Evolutionary conservation across 1,284 basidiomycete species (phyloP).

Genomic region (Polyporus tsugae): DNA sequence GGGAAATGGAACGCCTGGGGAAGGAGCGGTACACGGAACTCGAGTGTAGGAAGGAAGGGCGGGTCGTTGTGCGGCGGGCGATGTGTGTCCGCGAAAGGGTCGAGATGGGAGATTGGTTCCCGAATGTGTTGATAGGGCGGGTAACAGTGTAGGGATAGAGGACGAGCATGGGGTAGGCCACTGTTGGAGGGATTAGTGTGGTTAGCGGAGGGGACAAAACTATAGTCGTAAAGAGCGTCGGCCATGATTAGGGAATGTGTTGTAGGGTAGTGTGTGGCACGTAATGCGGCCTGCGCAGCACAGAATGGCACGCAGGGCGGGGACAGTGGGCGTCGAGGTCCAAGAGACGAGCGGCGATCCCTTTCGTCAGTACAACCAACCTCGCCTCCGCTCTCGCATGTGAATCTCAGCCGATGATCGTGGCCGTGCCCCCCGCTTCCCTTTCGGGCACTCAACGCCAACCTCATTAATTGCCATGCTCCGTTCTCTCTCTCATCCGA

Average conservation of each 20-base stretch:
- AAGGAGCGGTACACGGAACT: slow-evolving; percentile 31
- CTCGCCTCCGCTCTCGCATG: slow-evolving; percentile 19
- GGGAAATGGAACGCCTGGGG: slow-evolving; percentile 13
- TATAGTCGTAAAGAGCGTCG: slow-evolving; percentile 35
- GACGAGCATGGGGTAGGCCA: slow-evolving; percentile 24
- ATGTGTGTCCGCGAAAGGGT: slow-evolving; percentile 17
- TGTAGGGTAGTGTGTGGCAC: slow-evolving; percentile 27
- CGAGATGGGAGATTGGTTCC: slow-evolving; percentile 13
- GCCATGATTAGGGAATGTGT: slow-evolving; percentile 35
- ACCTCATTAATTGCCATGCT: slow-evolving; percentile 22
- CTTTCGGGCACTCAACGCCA: slow-evolving; percentile 36
- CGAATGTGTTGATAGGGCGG: slow-evolving; percentile 33
- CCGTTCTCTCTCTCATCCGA: slow-evolving; percentile 14
- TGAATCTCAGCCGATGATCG: slow-evolving; percentile 29
- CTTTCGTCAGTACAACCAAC: slow-evolving; percentile 6
- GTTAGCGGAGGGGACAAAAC: slow-evolving; percentile 34
- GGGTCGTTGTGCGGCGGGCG: not conserved
- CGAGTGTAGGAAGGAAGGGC: slow-evolving; percentile 17
- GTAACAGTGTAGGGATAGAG: slow-evolving; percentile 27
- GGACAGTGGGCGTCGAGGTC: slow-evolving; percentile 33
- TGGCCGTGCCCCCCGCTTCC: slow-evolving; percentile 1
- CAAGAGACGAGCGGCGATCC: slow-evolving; percentile 13
- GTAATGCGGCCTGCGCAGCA: slow-evolving; percentile 27
- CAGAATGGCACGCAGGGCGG: slow-evolving; percentile 17
- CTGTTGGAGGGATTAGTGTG: slow-evolving; percentile 21